These are phyloP conservation scores for Sclerotinia borealis DNA, from an alignment of 2,329 filamentous ascomycete genomes.

Conservation along the genomic window DNA sequence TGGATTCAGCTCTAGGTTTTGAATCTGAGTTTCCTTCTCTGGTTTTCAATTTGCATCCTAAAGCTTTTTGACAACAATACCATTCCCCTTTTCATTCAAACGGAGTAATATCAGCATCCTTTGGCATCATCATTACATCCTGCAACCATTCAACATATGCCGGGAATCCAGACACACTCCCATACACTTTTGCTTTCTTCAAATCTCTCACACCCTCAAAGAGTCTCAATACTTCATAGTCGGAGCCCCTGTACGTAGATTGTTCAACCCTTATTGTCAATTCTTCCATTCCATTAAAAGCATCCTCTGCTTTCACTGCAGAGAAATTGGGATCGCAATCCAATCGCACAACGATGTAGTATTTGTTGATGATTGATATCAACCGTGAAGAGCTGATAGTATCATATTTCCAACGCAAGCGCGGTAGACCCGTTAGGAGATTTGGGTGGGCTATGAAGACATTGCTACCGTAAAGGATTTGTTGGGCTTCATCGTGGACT, in stretches of 20 bases:
- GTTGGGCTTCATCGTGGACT: conserved; percentile 27
- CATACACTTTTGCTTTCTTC: conserved; percentile 35
- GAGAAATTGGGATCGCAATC: conserved; percentile 45
- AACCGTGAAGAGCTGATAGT: conserved; percentile 34
- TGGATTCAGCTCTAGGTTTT: not conserved
- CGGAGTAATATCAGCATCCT: not conserved
- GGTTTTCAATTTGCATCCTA: not conserved
- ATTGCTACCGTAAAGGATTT: conserved; percentile 44
- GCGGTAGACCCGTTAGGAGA: conserved; percentile 40
- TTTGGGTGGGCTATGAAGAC: conserved; percentile 44
- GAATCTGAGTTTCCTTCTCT: no score
- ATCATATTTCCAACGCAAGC: conserved; percentile 33
- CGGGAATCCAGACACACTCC: conserved; percentile 26
- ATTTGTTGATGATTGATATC: conserved; percentile 36
- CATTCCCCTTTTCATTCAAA: not conserved
- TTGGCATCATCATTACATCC: conserved; percentile 21
- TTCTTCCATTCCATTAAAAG: conserved; percentile 41
- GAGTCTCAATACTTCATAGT: conserved; percentile 37
- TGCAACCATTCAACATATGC: conserved; percentile 29
- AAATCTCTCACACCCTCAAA: conserved; percentile 43
- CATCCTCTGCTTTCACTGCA: conserved; percentile 33
- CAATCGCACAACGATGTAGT: conserved; percentile 41
- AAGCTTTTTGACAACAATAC: not conserved
- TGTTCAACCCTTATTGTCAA: conserved; percentile 46
- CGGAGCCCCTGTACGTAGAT: conserved; percentile 38